Percentiles rank a stretch among this genome's conserved stretches.
phyloP scores from a whole-genome alignment of 1,139 yeast species.

The Magnusiomyces sp. region DNA sequence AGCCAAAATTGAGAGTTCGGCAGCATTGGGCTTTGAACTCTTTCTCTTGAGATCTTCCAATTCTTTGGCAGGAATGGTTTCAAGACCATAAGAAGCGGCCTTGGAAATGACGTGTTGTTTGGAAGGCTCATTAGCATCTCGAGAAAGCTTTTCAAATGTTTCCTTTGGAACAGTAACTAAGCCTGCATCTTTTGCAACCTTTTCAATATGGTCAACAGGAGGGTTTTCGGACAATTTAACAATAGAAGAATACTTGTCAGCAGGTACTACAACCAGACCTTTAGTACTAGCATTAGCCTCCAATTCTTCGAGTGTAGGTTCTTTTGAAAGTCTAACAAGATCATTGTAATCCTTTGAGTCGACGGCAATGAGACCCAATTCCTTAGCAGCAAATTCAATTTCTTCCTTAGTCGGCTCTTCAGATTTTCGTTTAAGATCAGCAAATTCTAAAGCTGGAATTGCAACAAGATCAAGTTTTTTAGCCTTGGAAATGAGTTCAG shows the following conservation, averaged over 20 bases:
- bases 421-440: slow-evolving; percentile 25
- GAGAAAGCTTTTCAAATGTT: slow-evolving; percentile 17
- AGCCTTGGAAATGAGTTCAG: slow-evolving; percentile 11
- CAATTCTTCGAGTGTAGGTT: slow-evolving; percentile 12
- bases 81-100: slow-evolving; percentile 26
- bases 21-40: slow-evolving; percentile 21
- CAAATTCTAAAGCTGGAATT: slow-evolving; percentile 21
- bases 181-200: slow-evolving; percentile 30
- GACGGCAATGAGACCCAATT: slow-evolving; percentile 29
- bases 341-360: slow-evolving; percentile 14
- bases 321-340: slow-evolving; percentile 9
- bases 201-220: slow-evolving; percentile 15
- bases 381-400: slow-evolving; percentile 19
- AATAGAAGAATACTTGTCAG: slow-evolving; percentile 11
- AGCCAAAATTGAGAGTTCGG: slow-evolving; percentile 23
- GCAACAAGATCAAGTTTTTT: slow-evolving; percentile 20
- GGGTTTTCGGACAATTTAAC: slow-evolving; percentile 13
- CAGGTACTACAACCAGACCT: slow-evolving; percentile 5
- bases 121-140: slow-evolving; percentile 10
- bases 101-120: slow-evolving; percentile 14
- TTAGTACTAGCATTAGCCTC: slow-evolving; percentile 8
- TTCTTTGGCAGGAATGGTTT: slow-evolving; percentile 22
- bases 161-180: slow-evolving; percentile 21
- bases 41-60: slow-evolving; percentile 19
- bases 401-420: slow-evolving; percentile 27